Percentiles rank a stretch among this genome's conserved stretches.
Evolutionary conservation across 2,329 filamentous ascomycete species (phyloP).

Genomic region (Uncinocarpus reesii): DNA sequence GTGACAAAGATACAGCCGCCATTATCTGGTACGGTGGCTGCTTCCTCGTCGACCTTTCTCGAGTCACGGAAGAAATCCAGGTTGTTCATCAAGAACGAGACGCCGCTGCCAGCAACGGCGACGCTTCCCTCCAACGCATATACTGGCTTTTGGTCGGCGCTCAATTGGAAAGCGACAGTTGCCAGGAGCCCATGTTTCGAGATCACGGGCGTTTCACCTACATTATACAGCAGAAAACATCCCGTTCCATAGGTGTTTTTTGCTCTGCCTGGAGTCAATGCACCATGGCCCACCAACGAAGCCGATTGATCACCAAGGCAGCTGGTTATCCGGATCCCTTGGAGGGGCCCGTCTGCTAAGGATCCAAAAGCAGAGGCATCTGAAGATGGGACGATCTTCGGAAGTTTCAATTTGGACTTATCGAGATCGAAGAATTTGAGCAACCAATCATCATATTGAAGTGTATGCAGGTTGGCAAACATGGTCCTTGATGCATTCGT

Average conservation of each 20-base stretch:
- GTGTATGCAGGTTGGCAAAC: slow-evolving; percentile 81
- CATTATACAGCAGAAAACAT: slow-evolving; percentile 82
- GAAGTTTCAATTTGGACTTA: slow-evolving; percentile 57
- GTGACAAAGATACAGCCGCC: slow-evolving; percentile 81
- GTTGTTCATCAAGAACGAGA: slow-evolving; percentile 64
- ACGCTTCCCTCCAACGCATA: slow-evolving; percentile 80
- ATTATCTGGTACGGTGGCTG: slow-evolving; percentile 58
- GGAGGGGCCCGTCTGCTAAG: slow-evolving; percentile 54
- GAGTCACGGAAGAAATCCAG: slow-evolving; percentile 52
- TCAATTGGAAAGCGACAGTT: slow-evolving; percentile 81
- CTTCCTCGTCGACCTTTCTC: slow-evolving; percentile 54
- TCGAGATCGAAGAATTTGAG: slow-evolving; percentile 72
- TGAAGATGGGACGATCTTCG: slow-evolving; percentile 75
- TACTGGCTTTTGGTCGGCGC: slow-evolving; percentile 54
- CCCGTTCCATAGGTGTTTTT: slow-evolving; percentile 91
- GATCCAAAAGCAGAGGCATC: slow-evolving; percentile 62
- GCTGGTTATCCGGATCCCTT: slow-evolving; percentile 65
- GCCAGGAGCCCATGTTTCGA: slow-evolving; percentile 72
- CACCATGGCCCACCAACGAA: slow-evolving; percentile 74
- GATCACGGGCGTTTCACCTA: slow-evolving; percentile 73
- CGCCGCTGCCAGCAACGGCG: slow-evolving; percentile 68
- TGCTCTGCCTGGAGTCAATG: slow-evolving; percentile 68
- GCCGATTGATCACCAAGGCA: slow-evolving; percentile 81
- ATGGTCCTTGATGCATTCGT: slow-evolving; percentile 85
- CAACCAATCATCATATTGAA: slow-evolving; percentile 68